These are phyloP conservation scores for Trypanosoma conorhini DNA, from an alignment of 208 protist species.

Conservation along the genomic window DNA sequence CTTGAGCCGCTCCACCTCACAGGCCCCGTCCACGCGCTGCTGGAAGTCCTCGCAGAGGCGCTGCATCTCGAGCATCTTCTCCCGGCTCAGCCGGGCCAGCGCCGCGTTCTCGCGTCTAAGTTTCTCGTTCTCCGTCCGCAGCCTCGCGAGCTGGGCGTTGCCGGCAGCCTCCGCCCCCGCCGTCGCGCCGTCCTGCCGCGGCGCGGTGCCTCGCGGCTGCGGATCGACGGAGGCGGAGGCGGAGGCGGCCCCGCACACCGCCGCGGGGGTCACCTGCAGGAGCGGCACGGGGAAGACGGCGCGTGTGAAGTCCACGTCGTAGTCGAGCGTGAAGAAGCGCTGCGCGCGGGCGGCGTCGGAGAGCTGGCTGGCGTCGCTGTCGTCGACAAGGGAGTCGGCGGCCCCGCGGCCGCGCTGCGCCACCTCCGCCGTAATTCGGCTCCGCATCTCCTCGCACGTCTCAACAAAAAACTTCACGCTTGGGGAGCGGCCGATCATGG, in stretches of 20 bases:
- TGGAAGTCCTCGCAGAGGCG: slow-evolving; percentile 77
- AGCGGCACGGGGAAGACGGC: slow-evolving; percentile 83
- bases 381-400: not conserved
- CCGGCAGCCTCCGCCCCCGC: slow-evolving; percentile 4
- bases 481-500: slow-evolving; percentile 61
- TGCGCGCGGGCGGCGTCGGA: slow-evolving; percentile 33
- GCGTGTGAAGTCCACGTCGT: slow-evolving; percentile 88
- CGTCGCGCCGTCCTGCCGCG: not conserved
- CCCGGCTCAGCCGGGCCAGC: slow-evolving; percentile 54
- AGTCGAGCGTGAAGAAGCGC: slow-evolving; percentile 80
- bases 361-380: slow-evolving; percentile 23
- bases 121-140: slow-evolving; percentile 54
- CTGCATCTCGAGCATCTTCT: slow-evolving; percentile 90
- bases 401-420: slow-evolving; percentile 10
- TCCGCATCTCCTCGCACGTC: slow-evolving; percentile 68
- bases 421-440: slow-evolving; percentile 65
- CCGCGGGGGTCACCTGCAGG: slow-evolving; percentile 8
- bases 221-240: not conserved
- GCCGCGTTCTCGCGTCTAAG: slow-evolving; percentile 66
- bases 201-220: not conserved
- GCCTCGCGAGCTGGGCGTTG: slow-evolving; percentile 13
- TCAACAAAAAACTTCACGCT: slow-evolving; percentile 80
- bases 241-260: not conserved
- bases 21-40: slow-evolving; percentile 34
- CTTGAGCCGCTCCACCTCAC: slow-evolving; percentile 49